Evolutionary conservation across 257 asterid species (phyloP), one percentile per base, ranked within the genome.

Genomic region (Nicotiana attenuata): DNA sequence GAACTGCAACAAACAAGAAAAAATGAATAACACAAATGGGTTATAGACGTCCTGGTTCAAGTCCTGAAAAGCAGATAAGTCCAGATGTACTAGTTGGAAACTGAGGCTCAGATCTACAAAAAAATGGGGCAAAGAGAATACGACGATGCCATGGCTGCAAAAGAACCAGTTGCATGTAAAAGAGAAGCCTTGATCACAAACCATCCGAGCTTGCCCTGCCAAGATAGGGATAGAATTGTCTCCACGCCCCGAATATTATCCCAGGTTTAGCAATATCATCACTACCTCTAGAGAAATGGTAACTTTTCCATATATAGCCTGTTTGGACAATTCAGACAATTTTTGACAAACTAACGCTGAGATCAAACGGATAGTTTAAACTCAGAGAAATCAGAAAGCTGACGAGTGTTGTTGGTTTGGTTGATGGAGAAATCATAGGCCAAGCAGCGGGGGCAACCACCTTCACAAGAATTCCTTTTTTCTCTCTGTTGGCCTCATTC

Each of bases 81-180:
- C 77, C 77, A 38, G 56, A n/a, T 0, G 56, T 16, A 38, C 57
- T n/a, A 38, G 66, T 57, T 56, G 31, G 50, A 57, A 55, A 20
- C 29, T 65, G 75, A 28, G 75, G 45, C 47, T 29, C 47, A 29
- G 47, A 29, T 29, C 50, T 29, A 7, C n/a, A 22, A 26, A 52
- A 52, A 8, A 28, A 8, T 65, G 75, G 19, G 75, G 75, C 22
- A 52, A 52, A 52, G 57, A 52, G 57, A 52, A 52, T 31, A 11
- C 20, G 17, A 71, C 20, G 45, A 71, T 19, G 33, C 13, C 59
- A 71, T 20, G 20, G 78, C 59, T 71, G 59, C 59, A 71, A 71
- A 71, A 71, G 78, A 41, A 20, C 78, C 78, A 20, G 35, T 41
- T 41, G 59, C 59, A 71, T 71, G 78, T 41, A n/a, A 35, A 68